Base-by-base conservation (phyloP, 1,284 basidiomycete species). In the Flammula alnicola region DNA sequence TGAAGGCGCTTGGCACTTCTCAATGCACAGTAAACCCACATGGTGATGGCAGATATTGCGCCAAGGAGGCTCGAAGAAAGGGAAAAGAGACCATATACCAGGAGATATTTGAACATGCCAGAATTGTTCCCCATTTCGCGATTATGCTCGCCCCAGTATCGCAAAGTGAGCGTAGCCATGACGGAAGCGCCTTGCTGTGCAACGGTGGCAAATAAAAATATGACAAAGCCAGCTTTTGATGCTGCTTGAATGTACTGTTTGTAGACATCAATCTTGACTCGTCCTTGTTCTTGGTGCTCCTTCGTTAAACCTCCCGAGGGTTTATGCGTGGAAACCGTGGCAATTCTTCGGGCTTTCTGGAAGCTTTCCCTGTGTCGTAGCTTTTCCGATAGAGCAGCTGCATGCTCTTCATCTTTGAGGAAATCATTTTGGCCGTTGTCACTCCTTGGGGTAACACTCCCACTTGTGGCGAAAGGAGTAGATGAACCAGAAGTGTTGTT, bases 61-160 rank as follows among this genome's bases (percentile, higher is more conserved):
- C 80, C 78, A 17, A 88, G 61, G 8, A 84, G 16, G 22, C 77
- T 77, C 31, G 74, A 79, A 14, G 68, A 72, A 58, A 82, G 69
- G 49, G 78, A 85, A 57, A 78, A 86, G 54, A 78, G 59, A 0
- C 86, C 87, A 64, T 89, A 91, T 1, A 78, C 67, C 11, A 82
- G 56, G 17, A 91, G 63, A 58, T 83, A 90, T 30, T 69, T 71
- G 27, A 79, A 71, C 61, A 86, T 82, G 35, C 78, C 80, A 1
- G 71, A 71, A 55, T 91, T 91, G 31, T 66, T 68, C 10, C 86
- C 84, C 0, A 63, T 67, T 49, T 78, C 73, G 14, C 77, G 76
- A 61, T 96, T 96, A 54, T 84, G 80, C 60, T 91, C 84, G 1
- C 87, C 85, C 93, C 93, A 96, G 43, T 79, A 75, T 45, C 90